phyloP scores from a whole-genome alignment of 306 rosid genomes.

The Dryas drummondii region DNA sequence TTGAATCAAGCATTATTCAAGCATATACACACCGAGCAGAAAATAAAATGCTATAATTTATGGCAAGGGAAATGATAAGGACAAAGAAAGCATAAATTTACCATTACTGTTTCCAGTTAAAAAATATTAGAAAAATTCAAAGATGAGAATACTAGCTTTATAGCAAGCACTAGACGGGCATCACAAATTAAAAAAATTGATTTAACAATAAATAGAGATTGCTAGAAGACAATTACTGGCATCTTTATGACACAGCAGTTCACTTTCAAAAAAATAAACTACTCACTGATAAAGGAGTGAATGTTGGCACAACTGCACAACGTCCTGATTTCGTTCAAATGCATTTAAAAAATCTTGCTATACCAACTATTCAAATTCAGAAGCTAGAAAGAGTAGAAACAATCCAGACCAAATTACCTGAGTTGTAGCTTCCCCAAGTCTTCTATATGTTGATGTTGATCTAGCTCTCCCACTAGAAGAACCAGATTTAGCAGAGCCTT shows the following conservation, averaged over 20 bases:
- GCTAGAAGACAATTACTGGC: too few relatives aligned
- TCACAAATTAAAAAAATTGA: too few relatives aligned
- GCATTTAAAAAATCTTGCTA: background rate
- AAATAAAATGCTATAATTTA: background rate
- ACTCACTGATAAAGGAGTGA: too few relatives aligned
- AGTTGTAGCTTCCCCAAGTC: conserved; percentile 65
- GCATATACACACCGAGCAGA: background rate
- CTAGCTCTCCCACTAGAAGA: conserved; percentile 41
- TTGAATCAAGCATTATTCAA: background rate
- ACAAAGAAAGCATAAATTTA: background rate
- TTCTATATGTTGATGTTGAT: conserved; percentile 46
- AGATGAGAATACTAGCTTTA: too few relatives aligned
- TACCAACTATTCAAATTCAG: conserved; percentile 7
- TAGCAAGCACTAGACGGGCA: too few relatives aligned
- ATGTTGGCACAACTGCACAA: too few relatives aligned
- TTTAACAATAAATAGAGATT: too few relatives aligned
- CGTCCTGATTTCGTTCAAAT: background rate
- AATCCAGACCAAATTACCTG: conserved; percentile 54
- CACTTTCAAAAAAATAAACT: too few relatives aligned
- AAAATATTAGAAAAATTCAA: too few relatives aligned
- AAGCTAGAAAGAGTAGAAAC: conserved; percentile 18
- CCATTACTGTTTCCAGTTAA: too few relatives aligned
- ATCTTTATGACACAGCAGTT: too few relatives aligned
- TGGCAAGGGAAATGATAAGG: background rate
- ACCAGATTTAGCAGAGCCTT: conserved; percentile 42